Percentiles rank a stretch among this genome's conserved stretches.
These are phyloP conservation scores for Sungouiozyma ichnusensis DNA, from an alignment of 805 yeast species.

Conservation along the genomic window DNA sequence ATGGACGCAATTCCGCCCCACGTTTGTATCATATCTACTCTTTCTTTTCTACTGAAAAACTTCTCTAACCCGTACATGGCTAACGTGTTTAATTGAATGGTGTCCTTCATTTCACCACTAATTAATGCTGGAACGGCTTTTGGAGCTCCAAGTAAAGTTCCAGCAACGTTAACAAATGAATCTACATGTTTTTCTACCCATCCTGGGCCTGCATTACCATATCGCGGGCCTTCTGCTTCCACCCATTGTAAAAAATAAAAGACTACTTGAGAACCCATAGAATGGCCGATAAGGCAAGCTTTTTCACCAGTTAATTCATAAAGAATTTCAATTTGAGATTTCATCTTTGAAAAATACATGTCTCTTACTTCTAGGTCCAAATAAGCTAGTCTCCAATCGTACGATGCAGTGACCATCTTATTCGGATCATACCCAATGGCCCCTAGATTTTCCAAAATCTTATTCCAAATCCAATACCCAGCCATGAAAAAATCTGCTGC, in stretches of 20 bases:
- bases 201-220: constrained; percentile 80
- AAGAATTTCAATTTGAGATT: constrained; percentile 58
- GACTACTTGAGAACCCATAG: constrained; percentile 91
- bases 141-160: constrained; percentile 88
- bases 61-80: constrained; percentile 93
- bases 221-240: constrained; percentile 70
- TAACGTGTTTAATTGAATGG: constrained; percentile 83
- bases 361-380: constrained; percentile 83
- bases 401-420: constrained; percentile 81
- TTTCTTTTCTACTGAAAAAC: constrained; percentile 81
- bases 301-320: constrained; percentile 47
- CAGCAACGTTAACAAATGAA: constrained; percentile 78
- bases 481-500: constrained; percentile 94
- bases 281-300: constrained; percentile 75
- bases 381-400: constrained; percentile 93
- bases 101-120: constrained; percentile 98
- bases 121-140: constrained; percentile 83
- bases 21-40: constrained; percentile 73
- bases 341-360: constrained; percentile 69
- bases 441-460: constrained; percentile 85
- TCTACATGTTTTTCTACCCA: constrained; percentile 87
- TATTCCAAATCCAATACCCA: constrained; percentile 99
- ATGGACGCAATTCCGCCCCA: constrained; percentile 92
- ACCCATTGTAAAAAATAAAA: constrained; percentile 93
- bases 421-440: constrained; percentile 91